A percentile compares a stretch with the other conserved stretches of the same genome.
These are phyloP conservation scores for Xylaria arbuscula DNA, from an alignment of 2,329 filamentous ascomycete genomes.

Conservation along the genomic window DNA sequence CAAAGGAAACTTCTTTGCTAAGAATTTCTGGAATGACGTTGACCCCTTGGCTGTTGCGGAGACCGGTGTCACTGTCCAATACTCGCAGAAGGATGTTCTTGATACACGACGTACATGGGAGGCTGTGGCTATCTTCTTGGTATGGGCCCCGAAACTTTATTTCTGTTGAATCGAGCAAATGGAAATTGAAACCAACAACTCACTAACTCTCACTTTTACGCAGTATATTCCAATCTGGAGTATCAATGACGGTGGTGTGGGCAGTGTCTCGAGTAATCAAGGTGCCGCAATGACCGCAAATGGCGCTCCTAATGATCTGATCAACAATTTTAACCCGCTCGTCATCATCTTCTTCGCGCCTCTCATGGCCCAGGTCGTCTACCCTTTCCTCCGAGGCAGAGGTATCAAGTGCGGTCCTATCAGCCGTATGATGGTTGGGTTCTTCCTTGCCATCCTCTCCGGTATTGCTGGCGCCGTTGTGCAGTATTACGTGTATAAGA, in stretches of 20 bases:
- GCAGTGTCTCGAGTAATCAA: neutral
- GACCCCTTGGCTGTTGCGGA: neutral
- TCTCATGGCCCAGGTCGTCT: neutral
- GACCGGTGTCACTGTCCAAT: neutral
- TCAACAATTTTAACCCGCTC: neutral
- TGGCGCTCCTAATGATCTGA: neutral
- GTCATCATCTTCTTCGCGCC: neutral
- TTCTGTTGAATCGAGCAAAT: neutral
- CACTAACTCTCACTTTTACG: neutral
- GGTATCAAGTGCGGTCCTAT: neutral
- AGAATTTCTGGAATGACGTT: neutral
- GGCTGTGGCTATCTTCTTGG: neutral
- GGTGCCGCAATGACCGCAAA: neutral
- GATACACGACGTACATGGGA: constrained; percentile 1
- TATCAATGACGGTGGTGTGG: neutral
- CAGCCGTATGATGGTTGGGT: neutral
- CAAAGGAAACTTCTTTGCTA: neutral
- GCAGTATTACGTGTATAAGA: constrained; percentile 1
- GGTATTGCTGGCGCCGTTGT: neutral
- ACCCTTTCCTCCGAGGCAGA: neutral
- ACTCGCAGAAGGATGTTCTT: neutral
- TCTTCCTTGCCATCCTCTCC: neutral
- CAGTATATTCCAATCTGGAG: neutral
- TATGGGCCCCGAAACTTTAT: neutral
- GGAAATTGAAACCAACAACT: neutral